These are phyloP conservation scores for Flaveria brownii DNA, from an alignment of 129 eudicot genomes.

Conservation along the genomic window DNA sequence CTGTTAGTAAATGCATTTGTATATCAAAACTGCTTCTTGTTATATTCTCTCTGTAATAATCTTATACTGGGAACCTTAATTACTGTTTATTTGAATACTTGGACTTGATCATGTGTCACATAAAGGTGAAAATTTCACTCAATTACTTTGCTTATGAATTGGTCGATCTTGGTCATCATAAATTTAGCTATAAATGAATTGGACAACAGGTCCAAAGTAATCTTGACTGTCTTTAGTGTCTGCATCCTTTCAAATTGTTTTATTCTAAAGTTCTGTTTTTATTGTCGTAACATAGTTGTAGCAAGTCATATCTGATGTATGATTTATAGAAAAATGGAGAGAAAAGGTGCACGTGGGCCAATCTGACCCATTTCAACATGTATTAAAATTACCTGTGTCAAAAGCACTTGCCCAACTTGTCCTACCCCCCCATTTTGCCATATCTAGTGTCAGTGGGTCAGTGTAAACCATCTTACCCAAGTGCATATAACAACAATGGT, in stretches of 20 bases:
- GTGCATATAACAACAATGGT: constrained; percentile 6
- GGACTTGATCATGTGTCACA: constrained; percentile 10
- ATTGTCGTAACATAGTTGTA: not conserved
- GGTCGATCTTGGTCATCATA: not conserved
- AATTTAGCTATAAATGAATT: not conserved
- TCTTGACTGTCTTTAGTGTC: not conserved
- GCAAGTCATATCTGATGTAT: not conserved
- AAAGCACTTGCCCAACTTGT: not conserved
- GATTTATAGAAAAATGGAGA: not conserved
- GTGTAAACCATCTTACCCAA: not conserved
- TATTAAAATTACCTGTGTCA: not conserved
- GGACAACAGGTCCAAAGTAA: not conserved
- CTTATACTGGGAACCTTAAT: not conserved
- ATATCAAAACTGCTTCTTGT: not conserved
- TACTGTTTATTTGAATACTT: not conserved
- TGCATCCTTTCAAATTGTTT: not conserved
- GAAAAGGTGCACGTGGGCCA: not conserved
- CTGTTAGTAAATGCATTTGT: not conserved
- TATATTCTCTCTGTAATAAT: not conserved
- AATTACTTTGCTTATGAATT: too few relatives aligned
- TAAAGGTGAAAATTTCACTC: not conserved
- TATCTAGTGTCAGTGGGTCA: not conserved
- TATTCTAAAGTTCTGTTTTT: not conserved
- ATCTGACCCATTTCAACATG: not conserved
- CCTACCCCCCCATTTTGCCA: not conserved